Percentiles rank a stretch among this genome's conserved stretches.
These are phyloP conservation scores for Podila clonocystis DNA, from an alignment of 192 early-diverging fungal genomes.

Conservation along the genomic window DNA sequence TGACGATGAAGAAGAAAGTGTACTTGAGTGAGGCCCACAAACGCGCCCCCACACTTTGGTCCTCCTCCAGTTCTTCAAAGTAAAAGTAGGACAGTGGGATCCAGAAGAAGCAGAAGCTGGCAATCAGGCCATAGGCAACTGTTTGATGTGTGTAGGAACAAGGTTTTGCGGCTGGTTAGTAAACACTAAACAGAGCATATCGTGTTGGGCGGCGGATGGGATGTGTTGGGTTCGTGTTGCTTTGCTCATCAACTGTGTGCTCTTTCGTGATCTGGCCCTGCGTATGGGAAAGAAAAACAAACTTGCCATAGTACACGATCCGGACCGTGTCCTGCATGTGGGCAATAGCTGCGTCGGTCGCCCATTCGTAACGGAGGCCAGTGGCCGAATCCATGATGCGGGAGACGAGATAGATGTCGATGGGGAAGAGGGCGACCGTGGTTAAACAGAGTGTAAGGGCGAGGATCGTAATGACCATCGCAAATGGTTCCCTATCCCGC, in stretches of 20 bases:
- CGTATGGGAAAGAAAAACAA: background rate
- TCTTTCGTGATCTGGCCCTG: no score
- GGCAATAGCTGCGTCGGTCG: slow-evolving; percentile 58
- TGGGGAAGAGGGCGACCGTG: slow-evolving; percentile 60
- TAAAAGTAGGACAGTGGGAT: slow-evolving; percentile 73
- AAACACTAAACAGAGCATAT: background rate
- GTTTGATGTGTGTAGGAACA: background rate
- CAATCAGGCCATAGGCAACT: slow-evolving; percentile 61
- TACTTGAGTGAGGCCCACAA: slow-evolving; percentile 60
- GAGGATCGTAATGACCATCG: slow-evolving; percentile 59
- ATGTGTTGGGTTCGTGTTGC: no score
- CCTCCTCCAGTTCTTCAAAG: slow-evolving; percentile 66
- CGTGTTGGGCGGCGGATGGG: no score
- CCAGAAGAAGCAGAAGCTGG: slow-evolving; percentile 57
- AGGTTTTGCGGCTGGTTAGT: background rate
- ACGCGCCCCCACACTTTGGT: slow-evolving; percentile 44
- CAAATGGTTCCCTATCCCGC: slow-evolving; percentile 60
- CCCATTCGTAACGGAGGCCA: slow-evolving; percentile 67
- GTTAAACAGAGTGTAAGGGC: slow-evolving; percentile 58
- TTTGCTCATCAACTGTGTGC: no score
- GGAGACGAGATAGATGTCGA: slow-evolving; percentile 70
- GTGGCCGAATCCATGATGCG: slow-evolving; percentile 58
- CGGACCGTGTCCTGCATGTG: slow-evolving; percentile 50
- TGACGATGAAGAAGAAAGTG: slow-evolving; percentile 62
- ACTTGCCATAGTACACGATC: slow-evolving; percentile 61